phyloP scores from a whole-genome alignment of 106 monocot genomes.

The Ottelia alismoides region DNA sequence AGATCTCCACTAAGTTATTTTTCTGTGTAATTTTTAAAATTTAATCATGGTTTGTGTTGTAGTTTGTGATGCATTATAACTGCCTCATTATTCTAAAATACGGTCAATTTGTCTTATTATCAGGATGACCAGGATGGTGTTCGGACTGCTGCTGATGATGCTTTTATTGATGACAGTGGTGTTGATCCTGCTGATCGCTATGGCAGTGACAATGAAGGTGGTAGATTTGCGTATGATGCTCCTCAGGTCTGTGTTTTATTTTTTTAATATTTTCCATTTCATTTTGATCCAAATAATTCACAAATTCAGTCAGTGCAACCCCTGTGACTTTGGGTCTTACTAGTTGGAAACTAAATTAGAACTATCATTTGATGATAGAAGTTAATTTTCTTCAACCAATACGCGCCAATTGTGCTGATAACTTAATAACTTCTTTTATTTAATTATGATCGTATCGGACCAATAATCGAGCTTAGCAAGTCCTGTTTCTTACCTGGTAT shows the following conservation, averaged over 20 bases:
- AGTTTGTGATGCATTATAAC: no score
- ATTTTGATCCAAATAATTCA: background rate
- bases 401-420: no score
- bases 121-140: conserved; percentile 83
- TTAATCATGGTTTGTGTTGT: no score
- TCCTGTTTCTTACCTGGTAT: background rate
- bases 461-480: background rate
- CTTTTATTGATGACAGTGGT: conserved; percentile 93
- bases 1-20: no score
- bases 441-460: no score
- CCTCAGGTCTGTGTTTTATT: conserved; percentile 89
- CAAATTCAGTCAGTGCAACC: no score
- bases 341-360: background rate
- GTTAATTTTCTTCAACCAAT: background rate
- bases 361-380: background rate
- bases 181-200: conserved; percentile 60
- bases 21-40: no score
- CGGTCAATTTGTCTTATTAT: background rate
- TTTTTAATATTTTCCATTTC: background rate
- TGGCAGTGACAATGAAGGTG: conserved; percentile 76
- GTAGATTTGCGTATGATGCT: conserved; percentile 37
- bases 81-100: no score
- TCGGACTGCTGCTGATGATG: conserved; percentile 77
- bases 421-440: no score
- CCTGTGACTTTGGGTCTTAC: no score